phyloP scores from a whole-genome alignment of 2,329 filamentous ascomycete genomes.

The Diaporthe ampelina region DNA sequence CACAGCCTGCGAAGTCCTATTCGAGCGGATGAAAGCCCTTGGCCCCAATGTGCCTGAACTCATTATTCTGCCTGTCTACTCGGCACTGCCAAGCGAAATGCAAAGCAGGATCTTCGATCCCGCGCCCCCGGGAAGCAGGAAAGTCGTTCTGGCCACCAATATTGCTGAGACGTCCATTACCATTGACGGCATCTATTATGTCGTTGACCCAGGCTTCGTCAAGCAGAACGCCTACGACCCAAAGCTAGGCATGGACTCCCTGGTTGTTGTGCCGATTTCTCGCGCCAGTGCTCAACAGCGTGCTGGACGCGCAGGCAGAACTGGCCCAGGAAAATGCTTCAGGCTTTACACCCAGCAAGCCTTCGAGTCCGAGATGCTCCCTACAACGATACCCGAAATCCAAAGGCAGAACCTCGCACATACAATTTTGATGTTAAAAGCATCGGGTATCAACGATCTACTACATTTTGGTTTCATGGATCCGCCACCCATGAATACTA shows the following conservation, averaged over 20 bases:
- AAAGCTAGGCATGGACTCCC: conserved; percentile 96
- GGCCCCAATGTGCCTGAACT: conserved; percentile 92
- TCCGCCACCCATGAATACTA: conserved; percentile 95
- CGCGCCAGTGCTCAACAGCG: conserved; percentile 97
- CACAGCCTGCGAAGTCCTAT: conserved; percentile 91
- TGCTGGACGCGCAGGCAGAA: conserved; percentile 92
- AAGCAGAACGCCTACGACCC: conserved; percentile 98
- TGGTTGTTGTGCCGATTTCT: conserved; percentile 95
- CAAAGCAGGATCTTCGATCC: conserved; percentile 96
- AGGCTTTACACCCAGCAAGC: conserved; percentile 95
- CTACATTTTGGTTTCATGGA: conserved; percentile 99
- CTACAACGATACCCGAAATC: conserved; percentile 95
- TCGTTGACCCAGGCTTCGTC: conserved; percentile 96
- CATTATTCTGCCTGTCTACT: conserved; percentile 95
- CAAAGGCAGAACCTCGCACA: conserved; percentile 93
- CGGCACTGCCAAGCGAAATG: conserved; percentile 91
- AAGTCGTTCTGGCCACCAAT: conserved; percentile 98
- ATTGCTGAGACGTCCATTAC: conserved; percentile 99
- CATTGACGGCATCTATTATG: conserved; percentile 97
- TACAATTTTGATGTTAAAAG: conserved; percentile 97
- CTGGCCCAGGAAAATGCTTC: conserved; percentile 96
- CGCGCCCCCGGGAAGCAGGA: conserved; percentile 85
- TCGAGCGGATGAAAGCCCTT: conserved; percentile 95
- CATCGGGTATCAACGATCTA: conserved; percentile 98
- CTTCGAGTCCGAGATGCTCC: conserved; percentile 96